These are phyloP conservation scores for Cucumis sativus DNA, from an alignment of 306 rosid species.

Conservation along the genomic window DNA sequence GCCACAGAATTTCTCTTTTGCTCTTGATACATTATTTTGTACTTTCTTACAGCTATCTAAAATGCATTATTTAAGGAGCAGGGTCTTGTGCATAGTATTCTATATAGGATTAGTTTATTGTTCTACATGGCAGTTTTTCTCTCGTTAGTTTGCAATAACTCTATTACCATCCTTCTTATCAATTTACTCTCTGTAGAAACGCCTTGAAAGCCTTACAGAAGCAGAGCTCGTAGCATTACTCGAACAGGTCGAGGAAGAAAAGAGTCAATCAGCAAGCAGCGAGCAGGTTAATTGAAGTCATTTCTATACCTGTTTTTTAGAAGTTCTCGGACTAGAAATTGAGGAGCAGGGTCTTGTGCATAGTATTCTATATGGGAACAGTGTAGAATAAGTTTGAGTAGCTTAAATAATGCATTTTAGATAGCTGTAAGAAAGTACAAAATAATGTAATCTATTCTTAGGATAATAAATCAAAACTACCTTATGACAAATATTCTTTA, in stretches of 20 bases:
- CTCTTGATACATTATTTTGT: not conserved
- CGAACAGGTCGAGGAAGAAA: conserved; percentile 94
- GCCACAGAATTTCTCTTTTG: not conserved
- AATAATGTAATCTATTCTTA: not conserved
- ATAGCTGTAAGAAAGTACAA: not conserved
- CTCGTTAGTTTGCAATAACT: not conserved
- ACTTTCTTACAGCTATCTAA: no score
- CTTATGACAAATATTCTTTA: not conserved
- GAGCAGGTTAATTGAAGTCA: conserved; percentile 34
- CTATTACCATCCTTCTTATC: not conserved
- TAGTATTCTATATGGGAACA: not conserved
- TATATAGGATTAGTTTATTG: no score
- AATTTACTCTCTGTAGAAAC: conserved; percentile 59
- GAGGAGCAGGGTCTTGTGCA: not conserved
- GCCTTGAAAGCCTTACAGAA: conserved; percentile 84
- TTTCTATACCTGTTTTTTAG: not conserved
- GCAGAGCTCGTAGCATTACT: conserved; percentile 81
- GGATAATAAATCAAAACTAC: not conserved
- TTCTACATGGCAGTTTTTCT: not conserved
- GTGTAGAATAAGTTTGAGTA: not conserved
- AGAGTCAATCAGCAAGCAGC: conserved; percentile 37
- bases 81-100: no score
- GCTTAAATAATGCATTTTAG: not conserved
- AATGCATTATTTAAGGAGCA: no score
- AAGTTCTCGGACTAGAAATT: not conserved